Conservation (phyloP, 2,329 filamentous ascomycete species). For the Leptographium radiaticola region DNA sequence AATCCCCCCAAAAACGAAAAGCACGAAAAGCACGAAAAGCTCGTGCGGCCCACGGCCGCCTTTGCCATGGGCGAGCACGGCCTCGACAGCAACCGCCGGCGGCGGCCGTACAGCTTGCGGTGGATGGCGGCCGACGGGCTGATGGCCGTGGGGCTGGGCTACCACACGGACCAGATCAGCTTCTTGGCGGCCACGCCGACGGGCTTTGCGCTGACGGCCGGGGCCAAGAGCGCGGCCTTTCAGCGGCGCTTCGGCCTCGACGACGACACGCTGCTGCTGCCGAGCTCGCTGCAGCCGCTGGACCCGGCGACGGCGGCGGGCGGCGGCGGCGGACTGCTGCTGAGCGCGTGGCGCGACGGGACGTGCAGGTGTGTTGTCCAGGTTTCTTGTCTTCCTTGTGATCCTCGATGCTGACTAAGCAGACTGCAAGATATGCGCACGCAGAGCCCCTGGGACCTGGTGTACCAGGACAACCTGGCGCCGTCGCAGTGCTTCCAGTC, state of each 20-base stretch:
- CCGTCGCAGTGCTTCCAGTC: conserved; percentile 31
- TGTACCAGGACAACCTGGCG: conserved; percentile 39
- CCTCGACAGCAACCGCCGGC: conserved; percentile 7
- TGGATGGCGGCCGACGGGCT: conserved; percentile 32
- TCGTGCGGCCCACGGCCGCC: conserved; percentile 10
- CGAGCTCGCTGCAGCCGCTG: conserved; percentile 33
- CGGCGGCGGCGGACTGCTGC: conserved; percentile 22
- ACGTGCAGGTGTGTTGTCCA: conserved; percentile 23
- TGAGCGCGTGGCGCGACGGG: conserved; percentile 41
- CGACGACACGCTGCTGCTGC: conserved; percentile 13
- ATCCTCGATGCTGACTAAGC: neutral
- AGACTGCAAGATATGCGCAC: conserved; percentile 37
- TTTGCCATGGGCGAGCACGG: conserved; percentile 12
- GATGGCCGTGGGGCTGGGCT: conserved; percentile 32
- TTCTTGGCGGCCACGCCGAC: conserved; percentile 32
- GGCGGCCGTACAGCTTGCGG: conserved; percentile 21
- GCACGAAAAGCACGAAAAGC: neutral
- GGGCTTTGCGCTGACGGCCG: conserved; percentile 25
- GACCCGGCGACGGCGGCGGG: conserved; percentile 17
- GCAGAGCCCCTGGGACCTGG: conserved; percentile 28
- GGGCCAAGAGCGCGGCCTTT: conserved; percentile 11
- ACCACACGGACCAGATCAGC: conserved; percentile 28
- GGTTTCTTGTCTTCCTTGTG: neutral
- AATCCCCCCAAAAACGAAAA: neutral
- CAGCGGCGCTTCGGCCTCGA: conserved; percentile 14